Evolutionary conservation across 1,284 basidiomycete species (phyloP).

Genomic region (Microbotryum scabiosae): DNA sequence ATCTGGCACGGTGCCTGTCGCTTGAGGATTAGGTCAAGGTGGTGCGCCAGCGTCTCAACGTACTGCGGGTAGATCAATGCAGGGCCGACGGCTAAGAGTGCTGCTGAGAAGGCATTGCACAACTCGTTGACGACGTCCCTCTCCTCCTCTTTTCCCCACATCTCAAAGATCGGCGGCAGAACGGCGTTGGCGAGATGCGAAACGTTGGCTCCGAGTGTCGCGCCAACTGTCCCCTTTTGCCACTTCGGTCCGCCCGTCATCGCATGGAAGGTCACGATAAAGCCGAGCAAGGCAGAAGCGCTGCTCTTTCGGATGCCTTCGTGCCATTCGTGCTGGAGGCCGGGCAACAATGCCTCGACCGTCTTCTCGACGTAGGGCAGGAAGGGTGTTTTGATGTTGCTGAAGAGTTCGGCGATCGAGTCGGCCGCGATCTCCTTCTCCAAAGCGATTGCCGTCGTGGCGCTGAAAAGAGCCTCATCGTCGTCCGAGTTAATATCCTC

Average conservation of each 20-base stretch:
- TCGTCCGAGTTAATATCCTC: conserved; percentile 72
- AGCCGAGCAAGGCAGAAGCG: conserved; percentile 78
- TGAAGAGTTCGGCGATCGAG: conserved; percentile 86
- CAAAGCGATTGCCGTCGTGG: conserved; percentile 89
- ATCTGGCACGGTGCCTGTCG: conserved; percentile 92
- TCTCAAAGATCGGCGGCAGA: conserved; percentile 68
- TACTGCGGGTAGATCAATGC: conserved; percentile 38
- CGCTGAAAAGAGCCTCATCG: conserved; percentile 55
- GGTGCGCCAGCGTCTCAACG: conserved; percentile 67
- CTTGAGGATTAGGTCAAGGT: conserved; percentile 74
- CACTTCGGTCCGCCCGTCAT: conserved; percentile 74
- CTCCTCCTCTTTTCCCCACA: conserved; percentile 93
- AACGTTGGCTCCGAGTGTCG: conserved; percentile 64
- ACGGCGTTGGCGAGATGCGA: conserved; percentile 72
- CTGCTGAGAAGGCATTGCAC: conserved; percentile 35
- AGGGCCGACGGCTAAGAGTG: conserved; percentile 34
- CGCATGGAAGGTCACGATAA: conserved; percentile 87
- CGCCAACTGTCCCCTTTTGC: conserved; percentile 61
- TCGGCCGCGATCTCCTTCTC: conserved; percentile 99
- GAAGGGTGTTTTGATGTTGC: conserved; percentile 73
- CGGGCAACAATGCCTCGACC: conserved; percentile 69
- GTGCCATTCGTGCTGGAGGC: conserved; percentile 81
- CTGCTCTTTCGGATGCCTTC: conserved; percentile 96
- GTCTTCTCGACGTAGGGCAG: conserved; percentile 66
- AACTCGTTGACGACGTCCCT: conserved; percentile 46